phyloP scores from a whole-genome alignment of 441 rosid species.

The Theobroma grandiflorum region DNA sequence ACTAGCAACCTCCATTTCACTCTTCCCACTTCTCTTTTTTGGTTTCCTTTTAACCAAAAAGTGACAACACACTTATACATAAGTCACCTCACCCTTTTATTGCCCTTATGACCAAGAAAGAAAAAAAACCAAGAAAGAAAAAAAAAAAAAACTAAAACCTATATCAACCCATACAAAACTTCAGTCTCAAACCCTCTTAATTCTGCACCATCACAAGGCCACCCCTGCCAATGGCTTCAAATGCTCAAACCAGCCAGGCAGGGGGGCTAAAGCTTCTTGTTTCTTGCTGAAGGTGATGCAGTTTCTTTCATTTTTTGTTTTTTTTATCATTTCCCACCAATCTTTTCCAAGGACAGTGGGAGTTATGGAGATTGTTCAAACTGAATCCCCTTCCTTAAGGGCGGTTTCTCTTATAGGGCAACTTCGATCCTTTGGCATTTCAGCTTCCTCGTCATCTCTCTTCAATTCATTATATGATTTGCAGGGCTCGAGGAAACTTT shows the following conservation, averaged over 20 bases:
- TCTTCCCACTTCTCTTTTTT: constrained; percentile 18
- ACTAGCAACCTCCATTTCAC: constrained; percentile 36
- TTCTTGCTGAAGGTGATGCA: not conserved
- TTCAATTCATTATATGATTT: constrained; percentile 23
- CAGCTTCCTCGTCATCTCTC: constrained; percentile 23
- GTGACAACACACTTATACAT: constrained; percentile 35
- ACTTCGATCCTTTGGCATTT: constrained; percentile 67
- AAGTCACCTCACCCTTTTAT: constrained; percentile 49
- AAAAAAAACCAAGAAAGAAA: not conserved
- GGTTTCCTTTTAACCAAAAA: constrained; percentile 29
- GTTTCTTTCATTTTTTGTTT: not conserved
- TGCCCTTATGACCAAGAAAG: constrained; percentile 34
- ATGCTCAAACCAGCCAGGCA: constrained; percentile 10
- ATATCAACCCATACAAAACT: constrained; percentile 31
- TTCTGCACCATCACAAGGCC: constrained; percentile 30
- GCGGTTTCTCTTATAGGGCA: constrained; percentile 51
- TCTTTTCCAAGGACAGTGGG: constrained; percentile 9
- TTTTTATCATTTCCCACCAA: not conserved
- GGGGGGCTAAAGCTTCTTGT: constrained; percentile 20
- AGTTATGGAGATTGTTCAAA: constrained; percentile 22
- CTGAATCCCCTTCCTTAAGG: constrained; percentile 31
- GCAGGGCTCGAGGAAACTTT: constrained; percentile 29
- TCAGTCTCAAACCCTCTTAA: constrained; percentile 40
- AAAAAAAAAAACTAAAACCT: not conserved
- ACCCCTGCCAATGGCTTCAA: constrained; percentile 26